phyloP scores from a whole-genome alignment of 345 rosid genomes.

The Eucalyptus sp. region DNA sequence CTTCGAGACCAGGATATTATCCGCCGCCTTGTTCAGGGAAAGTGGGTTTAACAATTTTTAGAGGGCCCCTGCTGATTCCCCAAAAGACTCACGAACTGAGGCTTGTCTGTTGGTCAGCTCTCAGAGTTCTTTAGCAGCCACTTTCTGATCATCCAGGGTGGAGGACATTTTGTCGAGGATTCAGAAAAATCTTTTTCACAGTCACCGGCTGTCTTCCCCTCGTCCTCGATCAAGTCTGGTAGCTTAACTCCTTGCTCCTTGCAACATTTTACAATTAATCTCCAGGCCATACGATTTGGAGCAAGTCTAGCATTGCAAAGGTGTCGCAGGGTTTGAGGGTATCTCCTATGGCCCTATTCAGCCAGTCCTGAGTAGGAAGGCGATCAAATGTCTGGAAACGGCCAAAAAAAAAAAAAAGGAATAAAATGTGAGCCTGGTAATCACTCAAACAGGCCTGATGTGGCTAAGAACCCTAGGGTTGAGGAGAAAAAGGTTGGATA shows the following conservation, averaged over 20 bases:
- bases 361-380: slow-evolving; percentile 23
- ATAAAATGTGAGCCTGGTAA: neutral
- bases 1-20: slow-evolving; percentile 19
- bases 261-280: slow-evolving; percentile 44
- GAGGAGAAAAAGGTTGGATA: neutral
- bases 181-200: slow-evolving; percentile 1
- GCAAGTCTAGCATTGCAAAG: slow-evolving; percentile 25
- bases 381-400: slow-evolving; percentile 47
- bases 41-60: slow-evolving; percentile 23
- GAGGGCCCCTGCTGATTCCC: slow-evolving; percentile 14
- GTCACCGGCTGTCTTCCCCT: slow-evolving; percentile 1
- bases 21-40: neutral
- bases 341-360: slow-evolving; percentile 24
- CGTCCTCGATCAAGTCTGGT: neutral
- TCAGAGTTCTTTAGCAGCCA: slow-evolving; percentile 41
- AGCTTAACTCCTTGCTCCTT: slow-evolving; percentile 10
- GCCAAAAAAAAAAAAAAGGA: neutral
- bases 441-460: neutral
- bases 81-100: slow-evolving; percentile 14
- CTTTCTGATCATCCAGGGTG: slow-evolving; percentile 22
- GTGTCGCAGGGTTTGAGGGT: slow-evolving; percentile 31
- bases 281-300: slow-evolving; percentile 25
- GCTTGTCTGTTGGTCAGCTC: slow-evolving; percentile 25
- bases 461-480: neutral
- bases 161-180: slow-evolving; percentile 33